Conservation (phyloP, 768 basidiomycete genomes). For the Zangia roseola region DNA sequence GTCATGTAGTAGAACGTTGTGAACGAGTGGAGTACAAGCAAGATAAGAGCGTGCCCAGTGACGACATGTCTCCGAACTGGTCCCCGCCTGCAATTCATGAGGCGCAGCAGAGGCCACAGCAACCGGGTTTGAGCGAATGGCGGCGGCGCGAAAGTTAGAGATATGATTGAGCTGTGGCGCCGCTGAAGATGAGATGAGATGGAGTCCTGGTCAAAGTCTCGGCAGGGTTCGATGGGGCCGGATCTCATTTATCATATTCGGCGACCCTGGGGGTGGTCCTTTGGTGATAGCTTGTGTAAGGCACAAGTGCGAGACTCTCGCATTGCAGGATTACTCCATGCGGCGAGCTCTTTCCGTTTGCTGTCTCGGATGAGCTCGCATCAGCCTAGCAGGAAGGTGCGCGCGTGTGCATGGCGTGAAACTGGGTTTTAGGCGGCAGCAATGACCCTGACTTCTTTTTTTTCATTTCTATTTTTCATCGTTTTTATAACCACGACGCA, state of each 20-base stretch:
- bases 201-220: neutral
- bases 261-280: conserved; percentile 1
- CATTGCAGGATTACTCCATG: too few relatives aligned
- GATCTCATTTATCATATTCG: neutral
- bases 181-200: neutral
- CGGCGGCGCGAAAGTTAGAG: neutral
- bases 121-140: too few relatives aligned
- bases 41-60: neutral
- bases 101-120: conserved; percentile 1
- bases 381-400: too few relatives aligned
- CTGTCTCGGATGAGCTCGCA: too few relatives aligned
- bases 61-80: neutral
- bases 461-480: too few relatives aligned
- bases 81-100: neutral
- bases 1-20: neutral
- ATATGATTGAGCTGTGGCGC: neutral
- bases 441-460: too few relatives aligned
- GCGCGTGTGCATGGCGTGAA: too few relatives aligned
- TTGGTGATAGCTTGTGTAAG: neutral
- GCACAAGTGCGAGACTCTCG: too few relatives aligned
- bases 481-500: too few relatives aligned
- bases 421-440: too few relatives aligned
- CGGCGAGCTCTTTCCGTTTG: too few relatives aligned
- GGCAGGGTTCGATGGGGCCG: conserved; percentile 5
- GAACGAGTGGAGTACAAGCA: neutral